Evolutionary conservation across 257 asterid species (phyloP).

Genomic region (Salvia hispanica): DNA sequence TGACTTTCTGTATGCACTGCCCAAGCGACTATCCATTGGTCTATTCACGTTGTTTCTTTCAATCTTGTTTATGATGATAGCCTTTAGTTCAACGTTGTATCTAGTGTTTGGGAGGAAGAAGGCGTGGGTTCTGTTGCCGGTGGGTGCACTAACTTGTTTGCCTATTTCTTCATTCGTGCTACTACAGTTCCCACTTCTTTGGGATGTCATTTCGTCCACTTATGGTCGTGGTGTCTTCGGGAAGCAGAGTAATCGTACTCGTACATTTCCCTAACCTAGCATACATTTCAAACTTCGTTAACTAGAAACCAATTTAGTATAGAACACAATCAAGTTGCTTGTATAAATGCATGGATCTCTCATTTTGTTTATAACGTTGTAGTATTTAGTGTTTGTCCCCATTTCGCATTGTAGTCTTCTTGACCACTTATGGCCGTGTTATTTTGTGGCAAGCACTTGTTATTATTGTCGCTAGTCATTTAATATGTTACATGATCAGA

Average conservation of each 20-base stretch:
- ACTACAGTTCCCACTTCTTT: neutral
- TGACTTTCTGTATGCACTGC: neutral
- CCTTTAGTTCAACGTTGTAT: neutral
- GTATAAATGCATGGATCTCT: too few species aligned
- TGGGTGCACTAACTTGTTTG: neutral
- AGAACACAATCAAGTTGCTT: too few species aligned
- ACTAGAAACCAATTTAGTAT: too few species aligned
- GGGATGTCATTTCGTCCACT: neutral
- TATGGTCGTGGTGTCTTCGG: neutral
- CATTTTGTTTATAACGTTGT: too few species aligned
- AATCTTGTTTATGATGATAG: neutral
- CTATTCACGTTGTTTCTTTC: neutral
- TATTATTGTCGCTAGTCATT: too few species aligned
- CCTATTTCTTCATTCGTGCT: neutral
- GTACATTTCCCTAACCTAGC: neutral
- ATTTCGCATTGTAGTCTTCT: too few species aligned
- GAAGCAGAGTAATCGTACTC: neutral
- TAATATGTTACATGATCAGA: too few species aligned
- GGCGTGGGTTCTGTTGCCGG: neutral
- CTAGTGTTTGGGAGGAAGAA: neutral
- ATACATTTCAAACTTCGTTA: too few species aligned
- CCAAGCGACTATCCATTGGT: constrained; percentile 21
- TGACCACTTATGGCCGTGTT: too few species aligned
- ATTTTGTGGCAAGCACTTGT: too few species aligned
- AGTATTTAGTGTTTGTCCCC: too few species aligned